phyloP scores from a whole-genome alignment of 1,139 yeast genomes.

The Magnusiomyces sp. region DNA sequence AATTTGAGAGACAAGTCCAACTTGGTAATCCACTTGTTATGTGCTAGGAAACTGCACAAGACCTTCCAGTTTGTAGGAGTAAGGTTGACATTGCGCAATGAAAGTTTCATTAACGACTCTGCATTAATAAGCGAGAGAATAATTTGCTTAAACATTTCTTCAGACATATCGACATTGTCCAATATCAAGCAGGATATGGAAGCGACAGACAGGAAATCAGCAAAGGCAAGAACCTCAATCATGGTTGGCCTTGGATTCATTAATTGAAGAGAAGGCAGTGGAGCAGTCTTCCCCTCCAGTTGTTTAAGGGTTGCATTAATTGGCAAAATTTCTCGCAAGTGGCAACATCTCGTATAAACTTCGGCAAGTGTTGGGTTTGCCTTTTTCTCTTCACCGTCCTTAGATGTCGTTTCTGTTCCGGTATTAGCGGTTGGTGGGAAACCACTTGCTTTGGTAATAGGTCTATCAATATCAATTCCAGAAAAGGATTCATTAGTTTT shows the following conservation, averaged over 20 bases:
- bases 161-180: conserved; percentile 72
- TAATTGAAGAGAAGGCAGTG: conserved; percentile 67
- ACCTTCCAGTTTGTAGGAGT: conserved; percentile 64
- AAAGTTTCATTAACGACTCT: conserved; percentile 60
- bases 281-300: conserved; percentile 64
- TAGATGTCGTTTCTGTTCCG: background rate
- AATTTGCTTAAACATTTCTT: conserved; percentile 64
- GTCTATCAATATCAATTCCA: conserved; percentile 16
- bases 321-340: conserved; percentile 82
- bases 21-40: conserved; percentile 50
- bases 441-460: conserved; percentile 12
- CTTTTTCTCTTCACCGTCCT: conserved; percentile 27
- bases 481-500: background rate
- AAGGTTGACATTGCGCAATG: conserved; percentile 70
- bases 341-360: conserved; percentile 86
- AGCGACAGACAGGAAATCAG: conserved; percentile 78
- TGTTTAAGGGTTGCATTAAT: conserved; percentile 87
- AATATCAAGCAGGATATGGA: conserved; percentile 73
- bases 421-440: background rate
- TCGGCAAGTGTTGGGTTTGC: conserved; percentile 47
- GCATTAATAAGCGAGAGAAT: conserved; percentile 53
- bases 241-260: conserved; percentile 86
- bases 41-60: conserved; percentile 61
- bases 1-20: conserved; percentile 39
- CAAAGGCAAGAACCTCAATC: conserved; percentile 78